A percentile compares a stretch with the other conserved stretches of the same genome.
phyloP scores from a whole-genome alignment of 352 stramenopile species.

The Phytopythium cucurbitacearum region DNA sequence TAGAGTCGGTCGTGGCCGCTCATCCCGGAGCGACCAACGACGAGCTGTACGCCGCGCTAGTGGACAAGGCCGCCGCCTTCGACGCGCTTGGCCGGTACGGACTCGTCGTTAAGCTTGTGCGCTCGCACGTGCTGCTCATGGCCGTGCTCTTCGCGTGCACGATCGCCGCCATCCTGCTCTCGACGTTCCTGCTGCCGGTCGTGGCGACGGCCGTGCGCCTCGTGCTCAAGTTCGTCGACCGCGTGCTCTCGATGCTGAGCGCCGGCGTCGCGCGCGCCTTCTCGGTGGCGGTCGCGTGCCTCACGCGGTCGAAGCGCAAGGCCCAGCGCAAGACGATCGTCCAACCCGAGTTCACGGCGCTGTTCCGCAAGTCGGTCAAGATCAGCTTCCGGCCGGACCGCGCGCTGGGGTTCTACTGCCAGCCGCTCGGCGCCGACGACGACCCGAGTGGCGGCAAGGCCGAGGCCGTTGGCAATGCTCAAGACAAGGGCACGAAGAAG shows the following conservation, averaged over 20 bases:
- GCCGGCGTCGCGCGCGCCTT: background rate
- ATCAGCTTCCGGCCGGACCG: conserved; percentile 22
- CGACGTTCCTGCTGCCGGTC: conserved; percentile 19
- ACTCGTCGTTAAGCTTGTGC: conserved; percentile 44
- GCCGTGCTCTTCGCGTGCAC: conserved; percentile 32
- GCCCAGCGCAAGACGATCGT: conserved; percentile 12
- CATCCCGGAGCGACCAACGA: conserved; percentile 20
- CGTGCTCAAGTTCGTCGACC: background rate
- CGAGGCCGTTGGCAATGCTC: background rate
- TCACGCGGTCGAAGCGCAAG: conserved; percentile 7
- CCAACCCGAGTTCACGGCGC: conserved; percentile 36
- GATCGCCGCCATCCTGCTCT: conserved; percentile 26
- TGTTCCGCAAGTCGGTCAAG: conserved; percentile 34
- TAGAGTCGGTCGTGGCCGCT: conserved; percentile 13
- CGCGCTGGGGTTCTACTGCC: conserved; percentile 21
- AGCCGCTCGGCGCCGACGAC: background rate
- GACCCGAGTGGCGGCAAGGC: background rate
- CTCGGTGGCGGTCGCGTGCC: conserved; percentile 1
- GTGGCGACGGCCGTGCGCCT: background rate
- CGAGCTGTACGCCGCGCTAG: conserved; percentile 23
- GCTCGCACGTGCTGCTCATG: conserved; percentile 45
- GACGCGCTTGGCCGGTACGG: conserved; percentile 25
- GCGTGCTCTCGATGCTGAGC: background rate
- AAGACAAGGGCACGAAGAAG: too few species aligned
- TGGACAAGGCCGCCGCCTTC: conserved; percentile 17